These are phyloP conservation scores for Trichophyton rubrum DNA, from an alignment of 2,329 filamentous ascomycete genomes.

Conservation along the genomic window DNA sequence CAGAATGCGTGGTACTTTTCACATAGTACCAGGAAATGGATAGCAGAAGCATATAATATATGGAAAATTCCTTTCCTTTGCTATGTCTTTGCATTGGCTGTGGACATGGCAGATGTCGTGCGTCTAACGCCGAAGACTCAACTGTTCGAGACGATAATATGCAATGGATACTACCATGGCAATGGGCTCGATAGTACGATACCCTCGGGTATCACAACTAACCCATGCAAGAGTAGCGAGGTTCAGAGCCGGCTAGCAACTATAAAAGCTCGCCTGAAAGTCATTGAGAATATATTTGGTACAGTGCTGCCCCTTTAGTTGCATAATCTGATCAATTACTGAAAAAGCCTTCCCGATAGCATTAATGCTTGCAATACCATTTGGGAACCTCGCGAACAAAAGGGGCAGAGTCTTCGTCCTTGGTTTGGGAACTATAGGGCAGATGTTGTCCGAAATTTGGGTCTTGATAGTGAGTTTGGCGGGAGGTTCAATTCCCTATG, in stretches of 20 bases:
- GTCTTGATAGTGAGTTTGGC: not conserved
- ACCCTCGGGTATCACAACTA: not conserved
- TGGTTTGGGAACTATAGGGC: not conserved
- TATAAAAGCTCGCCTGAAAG: not conserved
- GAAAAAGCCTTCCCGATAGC: not conserved
- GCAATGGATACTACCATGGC: not conserved
- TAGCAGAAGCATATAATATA: not conserved
- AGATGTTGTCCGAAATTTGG: slow-evolving; percentile 3
- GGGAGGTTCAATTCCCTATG: not conserved
- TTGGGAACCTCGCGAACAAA: slow-evolving; percentile 3
- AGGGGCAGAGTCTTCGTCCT: slow-evolving; percentile 1
- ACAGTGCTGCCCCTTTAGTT: not conserved
- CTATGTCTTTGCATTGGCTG: not conserved
- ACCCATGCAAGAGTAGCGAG: not conserved
- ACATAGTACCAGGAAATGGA: not conserved
- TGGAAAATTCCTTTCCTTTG: slow-evolving; percentile 1
- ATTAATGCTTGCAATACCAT: slow-evolving; percentile 4
- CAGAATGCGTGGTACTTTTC: not conserved
- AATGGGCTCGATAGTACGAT: not conserved
- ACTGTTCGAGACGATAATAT: slow-evolving; percentile 3
- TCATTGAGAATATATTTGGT: slow-evolving; percentile 4
- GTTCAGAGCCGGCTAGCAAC: not conserved
- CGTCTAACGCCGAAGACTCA: not conserved
- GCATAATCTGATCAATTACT: not conserved
- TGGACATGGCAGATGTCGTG: not conserved